Evolutionary conservation across 192 early-diverging fungal genomes (phyloP), one percentile per base, ranked within the genome.

Genomic region (Coemansia sp.): DNA sequence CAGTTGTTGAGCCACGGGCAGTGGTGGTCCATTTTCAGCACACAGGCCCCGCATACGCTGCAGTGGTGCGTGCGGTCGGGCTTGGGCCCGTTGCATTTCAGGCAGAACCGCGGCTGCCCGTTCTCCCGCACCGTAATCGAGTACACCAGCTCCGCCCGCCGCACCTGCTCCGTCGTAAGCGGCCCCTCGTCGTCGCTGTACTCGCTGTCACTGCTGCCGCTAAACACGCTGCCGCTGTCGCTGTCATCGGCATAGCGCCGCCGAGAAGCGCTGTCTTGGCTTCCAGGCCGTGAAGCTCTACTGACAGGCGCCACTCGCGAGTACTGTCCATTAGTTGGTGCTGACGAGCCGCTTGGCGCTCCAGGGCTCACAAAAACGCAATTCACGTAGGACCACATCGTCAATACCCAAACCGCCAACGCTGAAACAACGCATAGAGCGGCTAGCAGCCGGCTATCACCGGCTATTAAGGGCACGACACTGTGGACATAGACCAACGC

Each of bases 1-100:
- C 90, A 91, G 67, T 91, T 91, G 62, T 89, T 88, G 67, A 93
- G 86, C 91, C 91, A 93, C 11, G 90, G 90, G 34, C 91, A 88
- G 65, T 90, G 86, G 68, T 93, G 91, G 71, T 93, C 91, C 65
- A 91, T 90, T 65, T 84, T 86, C 56, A 93, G 66, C n/a, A 93
- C 90, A 61, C 91, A 93, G 20, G 70, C 59, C 43, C 85, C 86
- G 68, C 90, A 91, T 12, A 89, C 80, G 64, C 89, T 90, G 59
- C 91, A 93, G 69, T 93, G 91, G 66, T 93, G 91, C 13, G 90
- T 80, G 61, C 91, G 76, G 70, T 93, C 91, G 9, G 91, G 91
- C 62, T 93, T 93, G 9, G 88, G 87, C 20, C 84, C 75, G 38
- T 87, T 66, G 65, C 83, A 85, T 33, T 85, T 85, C 6, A 63